These are phyloP conservation scores for Tolypocladium album DNA, from an alignment of 2,329 filamentous ascomycete species.

Conservation along the genomic window DNA sequence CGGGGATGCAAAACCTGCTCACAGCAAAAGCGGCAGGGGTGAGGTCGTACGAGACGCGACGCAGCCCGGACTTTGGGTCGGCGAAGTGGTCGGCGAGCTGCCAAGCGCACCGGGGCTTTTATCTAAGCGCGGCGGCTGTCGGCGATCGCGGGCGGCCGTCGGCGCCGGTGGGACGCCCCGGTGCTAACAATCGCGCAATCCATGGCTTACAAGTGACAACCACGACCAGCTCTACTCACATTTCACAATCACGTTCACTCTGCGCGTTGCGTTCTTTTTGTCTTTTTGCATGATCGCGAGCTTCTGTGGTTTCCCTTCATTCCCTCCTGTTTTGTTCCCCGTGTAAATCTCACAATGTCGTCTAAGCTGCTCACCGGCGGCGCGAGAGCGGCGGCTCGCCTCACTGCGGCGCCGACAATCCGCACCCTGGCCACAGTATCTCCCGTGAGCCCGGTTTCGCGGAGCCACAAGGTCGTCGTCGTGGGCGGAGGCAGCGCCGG, in stretches of 20 bases:
- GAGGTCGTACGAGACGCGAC: not conserved
- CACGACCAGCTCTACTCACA: not conserved
- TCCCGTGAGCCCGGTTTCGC: slow-evolving; percentile 19
- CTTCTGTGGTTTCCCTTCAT: no score
- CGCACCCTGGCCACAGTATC: slow-evolving; percentile 9
- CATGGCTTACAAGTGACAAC: not conserved
- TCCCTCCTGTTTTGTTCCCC: not conserved
- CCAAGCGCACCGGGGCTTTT: not conserved
- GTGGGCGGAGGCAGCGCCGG: slow-evolving; percentile 59
- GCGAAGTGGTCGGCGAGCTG: not conserved
- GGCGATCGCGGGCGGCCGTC: not conserved
- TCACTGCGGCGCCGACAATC: not conserved
- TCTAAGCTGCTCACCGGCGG: not conserved
- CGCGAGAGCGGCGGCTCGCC: not conserved
- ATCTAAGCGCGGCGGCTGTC: not conserved
- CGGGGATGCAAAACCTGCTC: not conserved
- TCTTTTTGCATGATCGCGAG: not conserved
- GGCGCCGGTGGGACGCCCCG: not conserved
- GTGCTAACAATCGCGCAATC: not conserved
- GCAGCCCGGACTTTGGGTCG: not conserved
- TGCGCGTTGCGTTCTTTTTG: not conserved
- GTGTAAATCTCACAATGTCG: not conserved
- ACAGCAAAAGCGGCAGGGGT: not conserved
- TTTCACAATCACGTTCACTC: not conserved
- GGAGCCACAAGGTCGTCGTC: slow-evolving; percentile 52